Base-by-base conservation (phyloP, 2,329 filamentous ascomycete genomes). In the Aspergillus calidoustus region DNA sequence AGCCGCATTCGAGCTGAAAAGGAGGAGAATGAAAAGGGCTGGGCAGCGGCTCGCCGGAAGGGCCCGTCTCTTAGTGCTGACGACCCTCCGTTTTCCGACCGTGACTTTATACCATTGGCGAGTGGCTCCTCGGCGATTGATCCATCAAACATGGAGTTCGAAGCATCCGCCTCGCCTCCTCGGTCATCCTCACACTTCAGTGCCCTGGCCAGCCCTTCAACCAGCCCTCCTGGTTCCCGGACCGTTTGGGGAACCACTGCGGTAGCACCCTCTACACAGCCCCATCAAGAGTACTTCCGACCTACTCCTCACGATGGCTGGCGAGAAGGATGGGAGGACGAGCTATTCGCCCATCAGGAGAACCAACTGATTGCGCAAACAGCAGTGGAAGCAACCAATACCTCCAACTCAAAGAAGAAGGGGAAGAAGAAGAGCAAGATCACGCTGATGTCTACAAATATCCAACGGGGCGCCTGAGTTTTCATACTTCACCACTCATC, bases 211-310 rank as follows among this genome's bases (percentile, higher is more conserved):
- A 89, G 89, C 1, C 88, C 93, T 68, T 93, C 92, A 4, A 93
- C 91, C 1, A 96, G 91, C 64, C 93, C 93, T 0, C 89, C 87
- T 7, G 86, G 87, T 0, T 82, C 86, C 46, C 88, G 88, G 64
- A 98, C 94, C 0, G 92, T 98, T 0, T 98, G 94, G 94, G 94
- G 94, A n/a, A 98, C 94, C 0, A 83, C 86, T 3, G 87, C 85
- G 0, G 80, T 96, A 3, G 72, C 81, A 2, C 80, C 87, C 0
- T 79, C 79, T 0, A 88, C 87, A 3, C 87, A 88, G 2, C 83
- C 85, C 11, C 70, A 87, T 30, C 65, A 74, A 11, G 73, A 79
- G 30, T 76, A 77, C 3, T 69, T 77, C 46, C 62, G 64, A 5
- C 58, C 67, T 58, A 70, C 76, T 7, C 79, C 76, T 2, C 87